These are phyloP conservation scores for Glonium stellatum DNA, from an alignment of 495 filamentous ascomycete species.

Conservation along the genomic window DNA sequence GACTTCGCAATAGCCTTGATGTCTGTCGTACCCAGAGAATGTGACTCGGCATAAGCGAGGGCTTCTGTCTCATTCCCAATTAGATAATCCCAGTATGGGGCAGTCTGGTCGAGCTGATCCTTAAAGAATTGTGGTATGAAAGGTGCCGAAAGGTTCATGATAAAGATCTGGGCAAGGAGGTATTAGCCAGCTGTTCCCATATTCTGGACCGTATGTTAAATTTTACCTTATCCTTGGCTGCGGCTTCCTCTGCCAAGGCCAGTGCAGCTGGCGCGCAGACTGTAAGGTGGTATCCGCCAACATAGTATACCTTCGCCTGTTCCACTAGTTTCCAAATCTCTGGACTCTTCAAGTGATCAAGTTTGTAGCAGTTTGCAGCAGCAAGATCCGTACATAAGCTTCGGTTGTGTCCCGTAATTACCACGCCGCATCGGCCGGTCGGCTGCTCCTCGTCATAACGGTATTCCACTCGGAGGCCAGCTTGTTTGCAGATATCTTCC, in stretches of 20 bases:
- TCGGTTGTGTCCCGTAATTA: constrained; percentile 92
- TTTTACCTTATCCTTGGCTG: constrained; percentile 69
- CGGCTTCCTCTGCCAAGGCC: constrained; percentile 84
- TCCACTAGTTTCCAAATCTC: constrained; percentile 87
- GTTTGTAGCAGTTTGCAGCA: constrained; percentile 92
- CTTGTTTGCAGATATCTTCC: constrained; percentile 67
- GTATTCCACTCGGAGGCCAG: constrained; percentile 88
- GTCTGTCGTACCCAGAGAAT: constrained; percentile 61
- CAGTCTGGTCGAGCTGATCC: constrained; percentile 75
- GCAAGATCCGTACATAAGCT: constrained; percentile 92
- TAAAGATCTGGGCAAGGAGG: constrained; percentile 52
- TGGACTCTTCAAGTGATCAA: constrained; percentile 85
- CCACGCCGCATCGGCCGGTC: constrained; percentile 90
- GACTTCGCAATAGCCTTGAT: constrained; percentile 80
- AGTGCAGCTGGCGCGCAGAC: constrained; percentile 86
- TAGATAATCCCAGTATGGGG: constrained; percentile 90
- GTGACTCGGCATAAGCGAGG: constrained; percentile 71
- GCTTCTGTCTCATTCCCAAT: constrained; percentile 98
- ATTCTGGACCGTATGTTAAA: not conserved
- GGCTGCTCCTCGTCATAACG: constrained; percentile 71
- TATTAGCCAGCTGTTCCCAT: constrained; percentile 1
- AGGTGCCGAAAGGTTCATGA: constrained; percentile 83
- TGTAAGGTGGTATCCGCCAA: constrained; percentile 84
- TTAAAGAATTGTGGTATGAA: constrained; percentile 99
- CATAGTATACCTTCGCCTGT: constrained; percentile 79